Conservation (phyloP, 306 rosid species). For the Corylus avellana region DNA sequence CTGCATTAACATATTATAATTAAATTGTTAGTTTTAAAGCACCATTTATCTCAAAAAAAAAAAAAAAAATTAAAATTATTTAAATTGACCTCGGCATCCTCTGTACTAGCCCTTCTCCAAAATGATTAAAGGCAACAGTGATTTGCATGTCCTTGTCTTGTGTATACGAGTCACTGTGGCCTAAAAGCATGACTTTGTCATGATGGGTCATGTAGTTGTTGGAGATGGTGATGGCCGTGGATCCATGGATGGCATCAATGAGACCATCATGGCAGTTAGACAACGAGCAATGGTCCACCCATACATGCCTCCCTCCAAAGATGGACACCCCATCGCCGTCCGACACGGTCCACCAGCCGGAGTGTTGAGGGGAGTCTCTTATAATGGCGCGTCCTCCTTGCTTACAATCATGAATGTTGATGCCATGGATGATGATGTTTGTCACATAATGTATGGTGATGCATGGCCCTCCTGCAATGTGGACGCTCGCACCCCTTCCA, state of each 20-base stretch:
- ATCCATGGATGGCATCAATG: conserved; percentile 86
- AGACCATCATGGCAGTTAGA: conserved; percentile 82
- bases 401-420: conserved; percentile 81
- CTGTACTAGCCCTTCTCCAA: conserved; percentile 92
- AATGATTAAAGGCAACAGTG: conserved; percentile 85
- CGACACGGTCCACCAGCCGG: conserved; percentile 70
- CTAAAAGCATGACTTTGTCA: conserved; percentile 91
- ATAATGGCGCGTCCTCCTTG: conserved; percentile 59
- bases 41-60: no score
- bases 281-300: conserved; percentile 86
- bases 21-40: no score
- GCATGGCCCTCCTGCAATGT: conserved; percentile 78
- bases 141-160: conserved; percentile 78
- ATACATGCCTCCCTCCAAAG: conserved; percentile 50
- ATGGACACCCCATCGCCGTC: conserved; percentile 88
- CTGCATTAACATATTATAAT: conserved; percentile 32
- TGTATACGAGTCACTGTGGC: conserved; percentile 75
- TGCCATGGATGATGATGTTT: conserved; percentile 78
- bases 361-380: conserved; percentile 69
- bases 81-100: conserved; percentile 83
- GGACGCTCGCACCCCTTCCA: conserved; percentile 90
- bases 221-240: conserved; percentile 79
- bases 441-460: conserved; percentile 65
- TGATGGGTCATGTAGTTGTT: conserved; percentile 90
- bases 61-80: not conserved